These are phyloP conservation scores for Apiotrichum mycotoxinovorans DNA, from an alignment of 1,284 basidiomycete species.

Conservation along the genomic window DNA sequence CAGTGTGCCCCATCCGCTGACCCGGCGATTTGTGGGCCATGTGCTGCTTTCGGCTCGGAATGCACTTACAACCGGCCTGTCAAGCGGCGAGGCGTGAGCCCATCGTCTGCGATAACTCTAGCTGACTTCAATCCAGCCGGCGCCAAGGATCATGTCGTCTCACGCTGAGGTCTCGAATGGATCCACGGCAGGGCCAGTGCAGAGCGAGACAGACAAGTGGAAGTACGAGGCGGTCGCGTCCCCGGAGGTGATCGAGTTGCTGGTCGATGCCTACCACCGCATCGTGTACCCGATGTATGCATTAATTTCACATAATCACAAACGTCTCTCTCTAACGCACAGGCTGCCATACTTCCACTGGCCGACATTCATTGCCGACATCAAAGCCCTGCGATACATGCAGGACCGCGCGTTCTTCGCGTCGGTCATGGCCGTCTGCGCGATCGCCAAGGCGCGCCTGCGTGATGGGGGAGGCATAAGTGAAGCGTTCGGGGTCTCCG, in stretches of 20 bases:
- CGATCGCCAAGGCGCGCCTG: constrained; percentile 38
- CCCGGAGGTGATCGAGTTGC: constrained; percentile 28
- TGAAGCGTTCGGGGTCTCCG: neutral
- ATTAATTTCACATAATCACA: too few species aligned
- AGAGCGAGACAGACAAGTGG: constrained; percentile 16
- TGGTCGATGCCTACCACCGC: constrained; percentile 31
- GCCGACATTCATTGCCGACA: constrained; percentile 34
- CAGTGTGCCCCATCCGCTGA: constrained; percentile 36
- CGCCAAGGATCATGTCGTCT: neutral
- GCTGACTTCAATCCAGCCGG: neutral
- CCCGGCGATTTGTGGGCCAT: constrained; percentile 35
- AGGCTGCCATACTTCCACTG: constrained; percentile 47
- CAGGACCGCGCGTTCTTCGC: constrained; percentile 37
- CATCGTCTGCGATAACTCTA: neutral
- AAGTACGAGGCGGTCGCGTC: constrained; percentile 31
- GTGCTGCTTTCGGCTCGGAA: constrained; percentile 34
- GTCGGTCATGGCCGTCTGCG: constrained; percentile 40
- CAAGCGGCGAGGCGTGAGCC: constrained; percentile 29
- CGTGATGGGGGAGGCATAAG: constrained; percentile 36
- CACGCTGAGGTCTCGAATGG: neutral
- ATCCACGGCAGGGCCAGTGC: neutral
- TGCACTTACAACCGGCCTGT: constrained; percentile 46
- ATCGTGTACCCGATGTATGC: constrained; percentile 43
- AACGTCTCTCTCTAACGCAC: neutral
- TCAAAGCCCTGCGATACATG: constrained; percentile 29